Evolutionary conservation across 257 asterid genomes (phyloP), one percentile per base, ranked within the genome.

Genomic region (Scutellaria baicalensis): DNA sequence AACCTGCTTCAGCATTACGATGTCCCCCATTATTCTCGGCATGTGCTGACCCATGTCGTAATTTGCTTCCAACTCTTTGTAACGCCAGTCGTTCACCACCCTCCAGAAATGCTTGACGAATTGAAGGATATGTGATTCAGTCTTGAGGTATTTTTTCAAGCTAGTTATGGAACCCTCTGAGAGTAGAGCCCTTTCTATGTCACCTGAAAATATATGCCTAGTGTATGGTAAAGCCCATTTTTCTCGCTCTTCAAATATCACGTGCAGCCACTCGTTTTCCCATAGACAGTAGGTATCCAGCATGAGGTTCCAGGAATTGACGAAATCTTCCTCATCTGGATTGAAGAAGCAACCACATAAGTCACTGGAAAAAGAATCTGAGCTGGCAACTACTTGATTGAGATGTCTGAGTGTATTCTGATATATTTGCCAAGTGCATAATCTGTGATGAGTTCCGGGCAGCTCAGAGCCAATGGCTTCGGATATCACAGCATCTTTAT

Each of bases 31-130:
- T 52, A 85, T 23, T 72, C 83, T 79, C 10, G 91, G 91, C 70
- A 44, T 23, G 16, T 74, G 70, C 74, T 83, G 86, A 38, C 79
- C 72, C 91, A 85, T 85, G 36, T 85, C 86, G n/a, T 85, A 83
- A 35, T 83, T 85, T 6, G 91, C 82, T 73, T 83, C 88, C 81
- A 85, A 50, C 56, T 85, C 91, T 75, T 75, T 83, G 84, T 79
- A 83, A 58, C 88, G 88, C 86, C 83, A 83, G 27, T 85, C 88
- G 1, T 72, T 85, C 66, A 79, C 79, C 80, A 72, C 75, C 75
- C 81, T 83, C 12, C 86, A 86, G 16, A 85, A 80, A 57, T 85
- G 84, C 81, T 85, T 85, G 75, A 79, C 78, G 52, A 70, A 83
- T 69, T 81, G 86, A 74, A 81, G 83, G 55, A 81, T 73, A 38